phyloP scores from a whole-genome alignment of 306 rosid genomes.

The Luffa aegyptiaca region DNA sequence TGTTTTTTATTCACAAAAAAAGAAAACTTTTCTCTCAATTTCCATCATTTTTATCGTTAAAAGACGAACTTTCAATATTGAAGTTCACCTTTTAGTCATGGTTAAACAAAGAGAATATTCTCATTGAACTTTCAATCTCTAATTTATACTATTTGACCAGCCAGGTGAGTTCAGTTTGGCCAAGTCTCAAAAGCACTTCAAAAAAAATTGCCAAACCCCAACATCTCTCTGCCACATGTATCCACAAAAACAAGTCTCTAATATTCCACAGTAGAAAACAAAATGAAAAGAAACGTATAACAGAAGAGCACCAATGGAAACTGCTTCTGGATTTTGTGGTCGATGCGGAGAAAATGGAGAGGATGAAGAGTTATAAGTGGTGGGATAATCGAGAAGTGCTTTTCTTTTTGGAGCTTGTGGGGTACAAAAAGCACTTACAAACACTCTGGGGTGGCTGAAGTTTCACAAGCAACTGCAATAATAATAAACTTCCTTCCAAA shows the following conservation, averaged over 20 bases:
- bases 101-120: no score
- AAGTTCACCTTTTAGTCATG: no score
- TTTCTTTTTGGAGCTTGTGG: conserved; percentile 28
- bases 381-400: conserved; percentile 8
- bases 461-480: not conserved
- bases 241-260: no score
- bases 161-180: no score
- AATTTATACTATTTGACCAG: no score
- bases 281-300: no score
- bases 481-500: not conserved
- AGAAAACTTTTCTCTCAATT: no score
- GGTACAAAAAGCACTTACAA: conserved; percentile 53
- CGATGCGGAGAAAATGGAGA: not conserved
- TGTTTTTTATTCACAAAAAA: no score
- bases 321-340: not conserved
- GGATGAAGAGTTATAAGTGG: conserved; percentile 10
- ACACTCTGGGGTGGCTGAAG: conserved; percentile 1
- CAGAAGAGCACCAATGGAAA: not conserved
- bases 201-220: no score
- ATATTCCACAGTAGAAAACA: not conserved
- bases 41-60: not conserved
- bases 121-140: no score
- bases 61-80: not conserved
- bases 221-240: no score
- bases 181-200: no score